Evolutionary conservation across 129 eudicot species (phyloP).

Genomic region (Flaveria bidentis): DNA sequence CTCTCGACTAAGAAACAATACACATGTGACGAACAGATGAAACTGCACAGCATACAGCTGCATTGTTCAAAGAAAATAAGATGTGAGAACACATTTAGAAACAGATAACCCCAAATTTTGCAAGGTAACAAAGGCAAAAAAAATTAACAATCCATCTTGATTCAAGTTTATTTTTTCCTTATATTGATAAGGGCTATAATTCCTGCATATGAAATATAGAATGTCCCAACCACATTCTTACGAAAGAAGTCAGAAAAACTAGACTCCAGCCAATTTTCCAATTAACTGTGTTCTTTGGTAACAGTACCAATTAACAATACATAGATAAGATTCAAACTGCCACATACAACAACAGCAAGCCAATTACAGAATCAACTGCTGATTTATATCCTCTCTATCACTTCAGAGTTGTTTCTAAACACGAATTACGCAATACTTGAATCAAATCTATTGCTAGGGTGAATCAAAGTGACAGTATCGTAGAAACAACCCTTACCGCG

Average conservation of each 20-base stretch:
- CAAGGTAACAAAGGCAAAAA: background rate
- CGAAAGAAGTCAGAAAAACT: no score
- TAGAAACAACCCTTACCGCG: slow-evolving; percentile 52
- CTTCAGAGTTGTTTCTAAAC: no score
- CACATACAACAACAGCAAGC: background rate
- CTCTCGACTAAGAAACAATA: slow-evolving; percentile 91
- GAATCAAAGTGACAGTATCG: background rate
- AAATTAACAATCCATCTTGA: no score
- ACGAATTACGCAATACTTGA: background rate
- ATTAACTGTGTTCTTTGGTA: no score
- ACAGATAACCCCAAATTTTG: background rate
- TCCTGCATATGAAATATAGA: no score
- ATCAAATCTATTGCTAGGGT: background rate
- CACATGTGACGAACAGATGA: slow-evolving; percentile 84
- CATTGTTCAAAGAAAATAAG: slow-evolving; percentile 32
- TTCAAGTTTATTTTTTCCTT: no score
- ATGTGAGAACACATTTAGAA: slow-evolving; percentile 20
- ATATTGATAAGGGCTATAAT: no score
- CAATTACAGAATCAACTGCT: background rate
- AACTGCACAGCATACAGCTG: slow-evolving; percentile 99
- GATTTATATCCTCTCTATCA: background rate
- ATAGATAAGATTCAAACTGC: background rate
- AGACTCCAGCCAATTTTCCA: background rate
- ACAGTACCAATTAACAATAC: background rate
- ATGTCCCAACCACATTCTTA: no score